phyloP scores from a whole-genome alignment of 176 grass and related monocot species.

The Cenchrus purpureus region DNA sequence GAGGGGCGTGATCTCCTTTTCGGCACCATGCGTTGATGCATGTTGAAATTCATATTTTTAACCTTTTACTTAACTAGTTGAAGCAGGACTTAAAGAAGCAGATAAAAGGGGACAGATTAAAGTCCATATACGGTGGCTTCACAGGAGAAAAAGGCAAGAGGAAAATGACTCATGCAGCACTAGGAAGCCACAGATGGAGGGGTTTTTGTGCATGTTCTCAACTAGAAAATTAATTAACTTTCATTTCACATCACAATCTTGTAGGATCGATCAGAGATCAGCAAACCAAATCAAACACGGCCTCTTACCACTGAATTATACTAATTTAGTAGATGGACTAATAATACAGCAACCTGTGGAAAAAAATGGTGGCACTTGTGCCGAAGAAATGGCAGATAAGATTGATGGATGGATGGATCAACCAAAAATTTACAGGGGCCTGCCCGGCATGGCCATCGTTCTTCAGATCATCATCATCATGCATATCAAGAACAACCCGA shows the following conservation, averaged over 20 bases:
- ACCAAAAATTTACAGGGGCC: conserved; percentile 48
- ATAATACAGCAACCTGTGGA: neutral
- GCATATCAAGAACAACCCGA: conserved; percentile 47
- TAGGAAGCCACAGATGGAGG: neutral
- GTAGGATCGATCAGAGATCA: neutral
- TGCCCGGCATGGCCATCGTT: conserved; percentile 28
- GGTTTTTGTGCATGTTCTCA: conserved; percentile 26
- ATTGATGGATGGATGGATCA: conserved; percentile 36
- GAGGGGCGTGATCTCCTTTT: conserved; percentile 34
- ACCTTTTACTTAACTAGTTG: conserved; percentile 4
- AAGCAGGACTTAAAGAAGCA: neutral
- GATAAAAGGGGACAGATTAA: conserved; percentile 4
- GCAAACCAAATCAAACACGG: conserved; percentile 36
- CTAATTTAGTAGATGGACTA: neutral
- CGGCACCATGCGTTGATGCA: conserved; percentile 28
- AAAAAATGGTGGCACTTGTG: neutral
- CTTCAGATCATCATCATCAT: conserved; percentile 30
- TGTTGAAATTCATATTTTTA: neutral
- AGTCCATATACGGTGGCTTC: conserved; percentile 37
- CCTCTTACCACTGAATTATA: neutral
- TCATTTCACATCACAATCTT: neutral
- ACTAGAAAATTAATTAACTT: neutral
- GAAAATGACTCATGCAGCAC: conserved; percentile 59
- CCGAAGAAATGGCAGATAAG: conserved; percentile 20
- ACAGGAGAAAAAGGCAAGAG: conserved; percentile 5